Base-by-base conservation (phyloP, 257 asterid genomes). In the Paraleonurus japonicus region DNA sequence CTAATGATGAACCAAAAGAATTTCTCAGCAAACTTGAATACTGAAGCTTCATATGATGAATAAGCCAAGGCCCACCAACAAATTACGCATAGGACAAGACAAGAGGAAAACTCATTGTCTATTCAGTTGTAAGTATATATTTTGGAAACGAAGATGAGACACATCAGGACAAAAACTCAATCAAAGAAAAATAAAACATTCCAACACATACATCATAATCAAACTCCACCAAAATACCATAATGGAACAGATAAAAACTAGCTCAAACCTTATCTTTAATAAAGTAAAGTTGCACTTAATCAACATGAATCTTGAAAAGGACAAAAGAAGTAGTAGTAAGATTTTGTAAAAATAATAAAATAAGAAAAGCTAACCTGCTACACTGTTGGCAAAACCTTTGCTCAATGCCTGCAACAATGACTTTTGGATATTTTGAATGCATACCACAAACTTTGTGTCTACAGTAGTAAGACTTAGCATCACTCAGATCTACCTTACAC, bases 301-400 rank as follows among this genome's bases (percentile, higher is more conserved):
- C 61, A 67, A 15, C 71, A 53, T 20, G 51, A 43, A 30, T 61
- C n/a, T 69, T 26, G 51, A 59, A 48, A 13, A 35, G 10, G 17
- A 41, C n/a, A 69, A 54, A 41, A 37, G 43, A 60, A 16, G 4
- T n/a, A 37, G 43, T 45, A 16, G 4, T n/a, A 5, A 10, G 62
- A 55, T 11, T 13, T 13, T 13, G 17, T 41, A 30, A 60, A 22
- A 11, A 26, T 24, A 16, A 32, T 32, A 32, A 32, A 32, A 32
- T 32, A 43, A 45, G 55, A 48, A 22, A 66, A 68, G 57, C 81
- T 71, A 75, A 90, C 96, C 95, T 83, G 93, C 96, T 90, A 71
- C 97, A 88, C 84, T 91, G 97, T 81, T 91, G 97, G 86, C 97
- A 91, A 74, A 91, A 91, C 88, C 96, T 90, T 75, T 90, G 96